These are phyloP conservation scores for Sistotremastrum suecicum DNA, from an alignment of 768 basidiomycete genomes.

Conservation along the genomic window DNA sequence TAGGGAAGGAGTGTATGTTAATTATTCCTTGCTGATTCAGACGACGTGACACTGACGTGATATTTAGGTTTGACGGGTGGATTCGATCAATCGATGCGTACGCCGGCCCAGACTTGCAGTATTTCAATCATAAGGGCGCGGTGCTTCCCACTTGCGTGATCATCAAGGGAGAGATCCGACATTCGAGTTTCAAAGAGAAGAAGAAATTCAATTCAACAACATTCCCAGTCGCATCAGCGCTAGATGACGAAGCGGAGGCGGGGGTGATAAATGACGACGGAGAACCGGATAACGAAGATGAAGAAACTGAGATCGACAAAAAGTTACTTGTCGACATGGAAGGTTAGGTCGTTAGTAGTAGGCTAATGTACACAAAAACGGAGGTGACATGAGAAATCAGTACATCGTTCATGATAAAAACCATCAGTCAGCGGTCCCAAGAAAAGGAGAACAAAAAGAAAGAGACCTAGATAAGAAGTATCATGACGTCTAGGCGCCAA, in stretches of 20 bases:
- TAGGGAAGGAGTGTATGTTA: constrained; percentile 54
- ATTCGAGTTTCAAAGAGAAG: constrained; percentile 54
- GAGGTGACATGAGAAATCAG: too few relatives aligned
- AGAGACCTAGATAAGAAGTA: too few relatives aligned
- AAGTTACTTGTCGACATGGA: constrained; percentile 29
- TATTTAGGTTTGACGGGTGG: constrained; percentile 69
- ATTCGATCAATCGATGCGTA: constrained; percentile 64
- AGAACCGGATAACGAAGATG: constrained; percentile 20
- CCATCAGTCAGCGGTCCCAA: too few relatives aligned
- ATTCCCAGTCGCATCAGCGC: constrained; percentile 10
- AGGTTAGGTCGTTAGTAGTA: constrained; percentile 15
- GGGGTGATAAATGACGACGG: constrained; percentile 19
- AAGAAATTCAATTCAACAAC: constrained; percentile 51
- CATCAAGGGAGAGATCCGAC: constrained; percentile 34
- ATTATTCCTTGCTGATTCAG: background rate
- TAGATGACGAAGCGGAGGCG: constrained; percentile 8
- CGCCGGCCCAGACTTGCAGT: constrained; percentile 61
- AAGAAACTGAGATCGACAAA: constrained; percentile 27
- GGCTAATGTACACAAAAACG: background rate
- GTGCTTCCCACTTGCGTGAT: constrained; percentile 62
- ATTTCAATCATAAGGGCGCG: constrained; percentile 61
- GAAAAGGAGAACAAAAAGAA: too few relatives aligned
- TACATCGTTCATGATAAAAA: too few relatives aligned
- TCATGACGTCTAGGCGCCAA: too few relatives aligned
- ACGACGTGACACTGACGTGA: background rate